Percentiles rank a stretch among this genome's conserved stretches.
Evolutionary conservation across 441 rosid species (phyloP).

Genomic region (Monsonia emarginata): DNA sequence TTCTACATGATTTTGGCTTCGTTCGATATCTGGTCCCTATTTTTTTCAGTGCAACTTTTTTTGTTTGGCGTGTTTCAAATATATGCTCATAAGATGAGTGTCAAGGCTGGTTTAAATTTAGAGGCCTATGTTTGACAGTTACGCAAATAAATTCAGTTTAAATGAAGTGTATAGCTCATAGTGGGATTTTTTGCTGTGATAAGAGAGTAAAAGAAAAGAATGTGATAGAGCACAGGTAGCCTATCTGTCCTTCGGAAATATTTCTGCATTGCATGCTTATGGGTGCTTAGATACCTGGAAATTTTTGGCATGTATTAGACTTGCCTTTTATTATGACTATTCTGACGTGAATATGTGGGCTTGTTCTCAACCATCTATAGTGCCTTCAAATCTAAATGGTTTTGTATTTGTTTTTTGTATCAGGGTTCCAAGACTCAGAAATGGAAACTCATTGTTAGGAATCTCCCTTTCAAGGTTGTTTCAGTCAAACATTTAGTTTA

Average conservation of each 20-base stretch:
- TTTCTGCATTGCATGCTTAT: neutral
- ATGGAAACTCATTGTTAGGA: constrained; percentile 88
- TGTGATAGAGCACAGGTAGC: neutral
- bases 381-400: constrained; percentile 8
- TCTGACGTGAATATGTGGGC: neutral
- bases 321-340: neutral
- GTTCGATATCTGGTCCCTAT: neutral
- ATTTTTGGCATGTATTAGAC: neutral
- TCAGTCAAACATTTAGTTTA: constrained; percentile 8
- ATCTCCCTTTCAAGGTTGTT: constrained; percentile 80
- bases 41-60: neutral
- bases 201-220: neutral
- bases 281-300: neutral
- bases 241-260: neutral
- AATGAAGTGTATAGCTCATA: too few species aligned
- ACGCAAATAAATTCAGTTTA: neutral
- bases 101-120: neutral
- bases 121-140: neutral
- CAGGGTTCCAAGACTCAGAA: constrained; percentile 94
- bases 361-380: neutral
- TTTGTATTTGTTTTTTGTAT: constrained; percentile 20
- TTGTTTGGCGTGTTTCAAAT: neutral
- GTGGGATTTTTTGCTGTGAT: too few species aligned
- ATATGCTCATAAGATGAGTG: neutral
- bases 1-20: neutral